Evolutionary conservation across 139 green algal species (phyloP), one percentile per base, ranked within the genome.

Genomic region (Asterochloris erici): DNA sequence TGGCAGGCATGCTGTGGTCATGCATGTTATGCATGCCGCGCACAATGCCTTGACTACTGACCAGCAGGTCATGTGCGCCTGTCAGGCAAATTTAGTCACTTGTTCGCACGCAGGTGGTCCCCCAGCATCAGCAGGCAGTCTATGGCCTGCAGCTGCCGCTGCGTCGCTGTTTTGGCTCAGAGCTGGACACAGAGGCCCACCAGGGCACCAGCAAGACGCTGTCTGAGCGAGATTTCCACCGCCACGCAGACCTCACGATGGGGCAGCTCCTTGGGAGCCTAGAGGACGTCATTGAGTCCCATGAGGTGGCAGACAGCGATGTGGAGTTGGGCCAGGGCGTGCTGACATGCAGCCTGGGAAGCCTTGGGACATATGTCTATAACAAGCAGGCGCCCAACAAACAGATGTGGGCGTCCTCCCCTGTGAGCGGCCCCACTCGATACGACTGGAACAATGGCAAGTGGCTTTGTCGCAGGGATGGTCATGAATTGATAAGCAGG

Each of bases 321-420:
- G 17, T 81, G 66, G 81, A 38, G 9, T 73, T 68, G 26, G 63
- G 23, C 60, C 90, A 96, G 91, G 95, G 95, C 0, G 95, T 98
- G 74, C 82, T 98, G 68, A 97, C 92, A 0, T 63, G 98, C 0
- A 90, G 86, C 26, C 86, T 98, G 21, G 95, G 94, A 2, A 19
- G 63, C 77, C 73, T 64, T 9, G 97, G 97, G 14, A 99, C 97
- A 0, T 99, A 97, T 69, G 97, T 99, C 0, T 89, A 98, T 68
- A 99, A 99, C 90, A 99, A 99, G 86, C 97, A 99, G 86, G 91
- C 92, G 12, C 96, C 96, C 27, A 99, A 99, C 89, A 90, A 90
- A 17, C 96, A 99, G 86, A 96, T 99, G 24, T 99, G 97, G 97
- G 82, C 97, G 81, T 98, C 95, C 9, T 99, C 95, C 0, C 97